These are phyloP conservation scores for Bryoerythrophyllum caledonicum DNA, from an alignment of 225 moss, liverwort and hornwort genomes.

Conservation along the genomic window DNA sequence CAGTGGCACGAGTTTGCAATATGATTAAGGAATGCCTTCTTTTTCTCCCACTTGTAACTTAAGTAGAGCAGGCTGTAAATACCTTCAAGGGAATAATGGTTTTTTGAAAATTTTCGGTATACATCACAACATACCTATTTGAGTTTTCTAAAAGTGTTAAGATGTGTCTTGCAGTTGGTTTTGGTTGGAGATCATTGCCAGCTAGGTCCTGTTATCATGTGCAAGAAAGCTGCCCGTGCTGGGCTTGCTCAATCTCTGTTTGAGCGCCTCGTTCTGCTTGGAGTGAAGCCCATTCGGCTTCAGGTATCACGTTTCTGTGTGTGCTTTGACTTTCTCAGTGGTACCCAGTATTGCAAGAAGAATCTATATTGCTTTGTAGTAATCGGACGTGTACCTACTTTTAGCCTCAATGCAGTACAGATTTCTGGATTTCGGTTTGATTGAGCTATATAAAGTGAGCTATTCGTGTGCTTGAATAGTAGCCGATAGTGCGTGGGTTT, in stretches of 20 bases:
- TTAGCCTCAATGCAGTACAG: neutral
- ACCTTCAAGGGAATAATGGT: neutral
- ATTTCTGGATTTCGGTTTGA: neutral
- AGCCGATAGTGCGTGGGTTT: neutral
- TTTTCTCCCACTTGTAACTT: neutral
- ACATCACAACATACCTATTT: neutral
- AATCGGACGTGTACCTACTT: neutral
- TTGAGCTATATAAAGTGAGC: neutral
- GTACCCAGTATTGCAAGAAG: neutral
- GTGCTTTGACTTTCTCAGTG: slow-evolving; percentile 2
- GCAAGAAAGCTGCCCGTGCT: slow-evolving; percentile 99
- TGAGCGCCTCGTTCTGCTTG: slow-evolving; percentile 95
- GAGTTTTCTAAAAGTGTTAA: slow-evolving; percentile 5
- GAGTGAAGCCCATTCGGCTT: slow-evolving; percentile 93
- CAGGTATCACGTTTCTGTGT: slow-evolving; percentile 58
- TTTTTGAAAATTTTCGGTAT: neutral
- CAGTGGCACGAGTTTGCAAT: neutral
- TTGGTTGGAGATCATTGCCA: slow-evolving; percentile 99
- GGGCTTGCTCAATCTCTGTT: slow-evolving; percentile 98
- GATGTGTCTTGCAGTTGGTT: slow-evolving; percentile 66
- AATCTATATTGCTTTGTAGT: neutral
- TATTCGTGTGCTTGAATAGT: neutral
- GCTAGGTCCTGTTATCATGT: slow-evolving; percentile 98
- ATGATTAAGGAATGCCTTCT: neutral
- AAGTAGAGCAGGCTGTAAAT: neutral